Evolutionary conservation across 306 rosid species (phyloP).

Genomic region (Canavalia gladiata): DNA sequence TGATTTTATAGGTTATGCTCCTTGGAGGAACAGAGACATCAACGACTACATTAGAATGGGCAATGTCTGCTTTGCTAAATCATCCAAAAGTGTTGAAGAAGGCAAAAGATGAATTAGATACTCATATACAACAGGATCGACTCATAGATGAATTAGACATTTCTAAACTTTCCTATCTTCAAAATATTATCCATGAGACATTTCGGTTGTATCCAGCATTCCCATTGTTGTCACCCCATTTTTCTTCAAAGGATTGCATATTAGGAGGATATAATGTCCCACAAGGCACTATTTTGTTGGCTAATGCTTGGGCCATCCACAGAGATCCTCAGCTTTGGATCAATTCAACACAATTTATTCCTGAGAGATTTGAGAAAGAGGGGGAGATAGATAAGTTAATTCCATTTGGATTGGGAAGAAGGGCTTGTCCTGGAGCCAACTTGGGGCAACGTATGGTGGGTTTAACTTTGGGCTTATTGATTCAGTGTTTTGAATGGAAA

Average conservation of each 20-base stretch:
- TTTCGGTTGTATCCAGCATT: constrained; percentile 45
- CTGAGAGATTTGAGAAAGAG: constrained; percentile 52
- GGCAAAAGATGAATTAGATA: constrained; percentile 15
- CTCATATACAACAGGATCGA: constrained; percentile 16
- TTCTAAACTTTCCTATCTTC: constrained; percentile 44
- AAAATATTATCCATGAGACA: constrained; percentile 41
- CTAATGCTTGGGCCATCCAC: background rate
- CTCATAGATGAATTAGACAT: constrained; percentile 41
- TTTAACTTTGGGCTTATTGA: no score
- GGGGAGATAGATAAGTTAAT: constrained; percentile 47
- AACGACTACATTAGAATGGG: constrained; percentile 47
- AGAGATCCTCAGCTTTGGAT: constrained; percentile 49
- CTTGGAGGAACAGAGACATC: constrained; percentile 50
- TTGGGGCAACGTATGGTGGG: no score
- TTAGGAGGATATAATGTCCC: constrained; percentile 49
- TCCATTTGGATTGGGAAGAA: constrained; percentile 36
- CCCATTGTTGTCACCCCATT: constrained; percentile 44
- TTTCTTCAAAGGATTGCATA: constrained; percentile 41
- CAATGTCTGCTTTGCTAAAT: constrained; percentile 48
- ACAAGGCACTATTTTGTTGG: constrained; percentile 39
- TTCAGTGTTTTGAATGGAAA: constrained; percentile 15
- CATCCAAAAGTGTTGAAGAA: constrained; percentile 43
- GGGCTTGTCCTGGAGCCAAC: no score
- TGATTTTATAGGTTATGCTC: constrained; percentile 43
- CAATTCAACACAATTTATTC: constrained; percentile 41